Percentiles rank a stretch among this genome's conserved stretches.
Conservation (phyloP, 2,329 filamentous ascomycete genomes). For the Talaromyces amestolkiae region DNA sequence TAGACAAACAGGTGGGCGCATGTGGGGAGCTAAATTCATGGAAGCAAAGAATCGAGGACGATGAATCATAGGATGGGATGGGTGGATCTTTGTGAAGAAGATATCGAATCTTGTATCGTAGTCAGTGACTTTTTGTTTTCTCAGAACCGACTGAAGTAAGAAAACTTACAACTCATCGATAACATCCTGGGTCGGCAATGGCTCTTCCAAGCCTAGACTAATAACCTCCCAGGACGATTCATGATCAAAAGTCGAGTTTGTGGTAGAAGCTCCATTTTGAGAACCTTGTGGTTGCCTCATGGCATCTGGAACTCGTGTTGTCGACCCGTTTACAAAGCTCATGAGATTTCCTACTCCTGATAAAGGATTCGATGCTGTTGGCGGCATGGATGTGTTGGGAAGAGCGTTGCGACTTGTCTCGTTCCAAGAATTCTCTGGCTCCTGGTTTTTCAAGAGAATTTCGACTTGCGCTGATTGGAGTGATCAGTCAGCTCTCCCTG, state of each 20-base stretch:
- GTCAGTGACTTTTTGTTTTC: constrained; percentile 18
- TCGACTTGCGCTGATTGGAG: constrained; percentile 76
- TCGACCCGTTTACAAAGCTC: constrained; percentile 22
- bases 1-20: constrained; percentile 81
- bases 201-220: constrained; percentile 75
- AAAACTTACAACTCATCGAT: constrained; percentile 74
- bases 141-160: not conserved
- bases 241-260: constrained; percentile 27
- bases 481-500: constrained; percentile 15
- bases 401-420: constrained; percentile 23
- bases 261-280: constrained; percentile 21
- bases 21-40: constrained; percentile 82
- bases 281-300: not conserved
- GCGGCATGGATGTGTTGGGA: constrained; percentile 22
- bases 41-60: constrained; percentile 81
- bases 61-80: constrained; percentile 84
- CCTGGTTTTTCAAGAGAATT: constrained; percentile 79
- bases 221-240: constrained; percentile 83
- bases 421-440: constrained; percentile 43
- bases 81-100: constrained; percentile 88
- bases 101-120: constrained; percentile 63
- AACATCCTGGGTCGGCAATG: constrained; percentile 72
- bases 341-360: constrained; percentile 27
- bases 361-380: constrained; percentile 34
- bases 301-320: constrained; percentile 17